Evolutionary conservation across 352 stramenopile genomes (phyloP).

Genomic region (Phytopythium ostracodes): DNA sequence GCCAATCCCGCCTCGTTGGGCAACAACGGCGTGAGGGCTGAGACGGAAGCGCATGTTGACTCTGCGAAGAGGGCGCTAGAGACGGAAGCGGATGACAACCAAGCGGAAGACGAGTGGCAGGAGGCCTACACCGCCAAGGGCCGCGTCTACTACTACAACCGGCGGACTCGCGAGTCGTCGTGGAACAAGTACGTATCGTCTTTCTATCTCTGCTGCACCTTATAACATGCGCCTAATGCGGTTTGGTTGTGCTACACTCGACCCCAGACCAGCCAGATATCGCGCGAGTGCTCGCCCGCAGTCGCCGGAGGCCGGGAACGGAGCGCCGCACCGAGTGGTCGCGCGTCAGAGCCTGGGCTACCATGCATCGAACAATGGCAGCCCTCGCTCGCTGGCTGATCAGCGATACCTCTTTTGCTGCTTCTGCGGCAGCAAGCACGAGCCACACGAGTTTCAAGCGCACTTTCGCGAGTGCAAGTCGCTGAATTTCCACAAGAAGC

Average conservation of each 20-base stretch:
- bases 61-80: slow-evolving; percentile 8
- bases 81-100: slow-evolving; percentile 9
- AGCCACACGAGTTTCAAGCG: slow-evolving; percentile 21
- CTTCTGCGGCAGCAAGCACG: slow-evolving; percentile 58
- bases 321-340: slow-evolving; percentile 16
- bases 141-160: slow-evolving; percentile 89
- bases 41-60: slow-evolving; percentile 4
- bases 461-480: slow-evolving; percentile 56
- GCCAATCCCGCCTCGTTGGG: background rate
- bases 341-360: slow-evolving; percentile 29
- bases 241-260: background rate
- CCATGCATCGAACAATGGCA: slow-evolving; percentile 16
- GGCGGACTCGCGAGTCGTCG: slow-evolving; percentile 76
- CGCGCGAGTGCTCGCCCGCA: slow-evolving; percentile 6
- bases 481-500: slow-evolving; percentile 45
- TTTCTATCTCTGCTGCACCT: background rate
- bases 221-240: background rate
- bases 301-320: slow-evolving; percentile 3
- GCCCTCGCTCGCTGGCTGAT: slow-evolving; percentile 19
- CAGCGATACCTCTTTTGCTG: slow-evolving; percentile 62
- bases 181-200: slow-evolving; percentile 77
- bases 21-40: background rate
- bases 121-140: slow-evolving; percentile 83
- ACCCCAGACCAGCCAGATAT: slow-evolving; percentile 13
- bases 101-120: slow-evolving; percentile 61